These are phyloP conservation scores for Colletotrichum camelliae DNA, from an alignment of 2,329 filamentous ascomycete genomes.

Conservation along the genomic window DNA sequence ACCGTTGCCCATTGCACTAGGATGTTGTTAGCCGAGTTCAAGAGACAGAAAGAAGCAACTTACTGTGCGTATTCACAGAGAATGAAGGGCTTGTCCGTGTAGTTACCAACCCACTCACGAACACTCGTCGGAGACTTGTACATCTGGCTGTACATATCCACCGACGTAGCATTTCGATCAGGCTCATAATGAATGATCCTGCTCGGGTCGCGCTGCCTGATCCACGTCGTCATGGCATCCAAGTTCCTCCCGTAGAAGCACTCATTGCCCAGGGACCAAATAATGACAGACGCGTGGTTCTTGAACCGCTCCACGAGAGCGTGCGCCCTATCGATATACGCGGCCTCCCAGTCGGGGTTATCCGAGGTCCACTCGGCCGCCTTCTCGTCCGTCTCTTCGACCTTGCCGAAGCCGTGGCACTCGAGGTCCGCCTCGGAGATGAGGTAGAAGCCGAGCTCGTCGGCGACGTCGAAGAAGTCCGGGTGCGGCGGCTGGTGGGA, in stretches of 20 bases:
- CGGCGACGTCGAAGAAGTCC: conserved; percentile 63
- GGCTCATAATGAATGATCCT: conserved; percentile 71
- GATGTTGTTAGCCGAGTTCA: not conserved
- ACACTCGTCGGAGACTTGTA: conserved; percentile 58
- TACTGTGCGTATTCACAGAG: conserved; percentile 57
- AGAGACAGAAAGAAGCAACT: rapidly evolving
- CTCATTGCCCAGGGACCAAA: conserved; percentile 78
- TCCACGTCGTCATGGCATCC: conserved; percentile 68
- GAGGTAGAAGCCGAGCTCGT: conserved; percentile 69
- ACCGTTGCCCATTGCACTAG: conserved; percentile 72
- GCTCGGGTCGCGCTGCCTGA: conserved; percentile 59
- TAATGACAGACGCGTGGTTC: conserved; percentile 68
- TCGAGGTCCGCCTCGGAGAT: conserved; percentile 63
- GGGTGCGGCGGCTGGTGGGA: conserved; percentile 70
- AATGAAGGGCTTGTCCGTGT: conserved; percentile 59
- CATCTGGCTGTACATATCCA: conserved; percentile 71
- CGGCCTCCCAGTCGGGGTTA: conserved; percentile 64
- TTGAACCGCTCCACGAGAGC: conserved; percentile 66
- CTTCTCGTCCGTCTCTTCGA: conserved; percentile 36
- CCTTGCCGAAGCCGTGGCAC: conserved; percentile 55
- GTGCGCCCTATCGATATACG: conserved; percentile 70
- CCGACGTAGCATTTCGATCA: conserved; percentile 60
- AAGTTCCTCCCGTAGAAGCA: conserved; percentile 74
- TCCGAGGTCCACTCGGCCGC: conserved; percentile 55
- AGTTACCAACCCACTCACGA: conserved; percentile 40